Evolutionary conservation across 306 rosid species (phyloP), one percentile per base, ranked within the genome.

Genomic region (Hylodesmum podocarpum): DNA sequence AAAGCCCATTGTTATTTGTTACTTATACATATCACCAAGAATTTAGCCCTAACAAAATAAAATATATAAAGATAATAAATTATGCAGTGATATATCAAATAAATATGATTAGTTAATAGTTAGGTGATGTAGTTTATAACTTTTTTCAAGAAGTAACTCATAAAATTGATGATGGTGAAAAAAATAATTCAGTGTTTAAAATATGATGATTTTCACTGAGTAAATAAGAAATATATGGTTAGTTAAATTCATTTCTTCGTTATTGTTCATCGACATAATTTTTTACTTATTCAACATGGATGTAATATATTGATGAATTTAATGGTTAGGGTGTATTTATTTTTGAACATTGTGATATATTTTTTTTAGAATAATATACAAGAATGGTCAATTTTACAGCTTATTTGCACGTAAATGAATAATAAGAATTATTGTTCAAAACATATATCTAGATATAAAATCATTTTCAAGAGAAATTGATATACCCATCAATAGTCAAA

Each of bases 1-100:
- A 46, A 57, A 58, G 71, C 83, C 66, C 72, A 70, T 24, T 70
- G 8, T 51, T 58, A 0, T 33, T 13, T 68, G 70, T 69, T 28
- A 33, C 51, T 66, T 16, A 3, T 3, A 3, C 44, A 40, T 27
- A 34, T 34, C 19, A 49, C 9, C 43, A 36, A 24, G 53, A 39
- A 36, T 49, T 28, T 49, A 75, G 29, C 39, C 25, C 22, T 3
- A 12, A 62, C 13, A 6, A 22, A 27, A 15, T 34, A 18, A 14
- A 5, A 14, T 21, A 51, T 21, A 36, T 33, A 19, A 36, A 1
- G 3, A 25, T 41, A 8, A 54, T 28, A 27, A 43, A 16, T 5
- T 36, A 22, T 24, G n/a, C 37, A 55, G 29, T 72, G 7, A 39
- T 8, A 39, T 8, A 37, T 27, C 55, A 10, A 15, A 72, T 55